Evolutionary conservation across 2,329 filamentous ascomycete species (phyloP), one percentile per base, ranked within the genome.

Genomic region (Geosmithia putterillii): DNA sequence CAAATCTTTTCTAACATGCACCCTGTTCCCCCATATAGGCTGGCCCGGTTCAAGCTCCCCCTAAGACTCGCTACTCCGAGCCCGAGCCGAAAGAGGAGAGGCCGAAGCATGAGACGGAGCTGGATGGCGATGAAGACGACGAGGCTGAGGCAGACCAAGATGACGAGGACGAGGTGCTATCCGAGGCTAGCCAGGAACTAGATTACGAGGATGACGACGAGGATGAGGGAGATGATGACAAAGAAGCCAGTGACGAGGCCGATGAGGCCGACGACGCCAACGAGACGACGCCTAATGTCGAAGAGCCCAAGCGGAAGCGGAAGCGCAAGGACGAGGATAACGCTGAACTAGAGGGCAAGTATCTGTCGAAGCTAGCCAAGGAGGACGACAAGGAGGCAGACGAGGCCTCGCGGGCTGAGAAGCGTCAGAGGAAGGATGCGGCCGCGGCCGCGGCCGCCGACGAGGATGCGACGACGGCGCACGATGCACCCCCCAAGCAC

Each of bases 311-410:
- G 51, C 68, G 74, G 23, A 84, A 83, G 58, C 71, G 81, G 47
- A 85, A 83, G 64, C 70, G 81, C 45, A 79, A 70, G 44, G 73
- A 82, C 25, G 75, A 81, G 10, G 28, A 32, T 74, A 41, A 82
- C 45, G 80, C 86, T 20, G 78, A 85, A 44, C 62, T 88, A 2
- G 84, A 88, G 55, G 74, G 70, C 45, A 76, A 74, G 42, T 88
- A 89, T 53, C 66, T 90, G 63, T 66, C 73, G 44, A 79, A 79
- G 49, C 60, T 89, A 23, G 73, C 69, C 51, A 62, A 78, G 56
- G 61, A 81, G 54, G 72, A 76, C 52, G 42, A 19, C 17, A n/a
- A n/a, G n/a, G n/a, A n/a, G n/a, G 4, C 36, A 12, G 28, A 34
- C 9, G 66, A 78, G 56, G 69, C 77, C 56, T 66, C 74, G 57